A percentile compares a stretch with the other conserved stretches of the same genome.
phyloP scores from a whole-genome alignment of 2,329 filamentous ascomycete species.

The Pseudopithomyces maydicus region DNA sequence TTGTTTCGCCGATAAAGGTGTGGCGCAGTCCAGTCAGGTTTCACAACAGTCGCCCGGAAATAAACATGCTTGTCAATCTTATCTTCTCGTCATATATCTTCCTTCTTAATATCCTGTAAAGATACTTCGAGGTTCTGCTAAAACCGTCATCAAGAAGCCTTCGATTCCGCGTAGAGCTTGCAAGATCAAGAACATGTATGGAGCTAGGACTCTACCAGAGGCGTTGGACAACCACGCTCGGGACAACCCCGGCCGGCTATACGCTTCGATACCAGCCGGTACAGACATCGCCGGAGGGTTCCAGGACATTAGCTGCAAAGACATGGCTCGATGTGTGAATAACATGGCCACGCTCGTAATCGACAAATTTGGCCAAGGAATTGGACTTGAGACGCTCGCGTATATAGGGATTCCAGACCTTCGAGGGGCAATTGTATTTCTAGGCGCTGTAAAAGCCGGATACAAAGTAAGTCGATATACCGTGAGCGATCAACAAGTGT shows the following conservation, averaged over 20 bases:
- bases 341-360: conserved; percentile 14
- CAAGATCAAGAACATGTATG: background rate
- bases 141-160: no score
- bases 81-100: no score
- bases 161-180: no score
- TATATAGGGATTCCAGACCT: conserved; percentile 25
- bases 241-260: conserved; percentile 7
- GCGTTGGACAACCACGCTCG: conserved; percentile 10
- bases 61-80: no score
- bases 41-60: no score
- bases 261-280: conserved; percentile 12
- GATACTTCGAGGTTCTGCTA: no score
- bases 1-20: no score
- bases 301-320: conserved; percentile 11
- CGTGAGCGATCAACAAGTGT: background rate
- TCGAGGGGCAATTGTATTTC: conserved; percentile 15
- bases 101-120: no score
- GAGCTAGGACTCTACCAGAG: conserved; percentile 12
- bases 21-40: no score
- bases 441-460: conserved; percentile 20
- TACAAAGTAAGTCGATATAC: conserved; percentile 16
- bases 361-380: background rate
- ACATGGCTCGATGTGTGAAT: conserved; percentile 17
- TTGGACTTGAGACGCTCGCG: conserved; percentile 19
- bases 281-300: conserved; percentile 14